Conservation (phyloP, 1,139 yeast species). For the Kodamaea fungicola region DNA sequence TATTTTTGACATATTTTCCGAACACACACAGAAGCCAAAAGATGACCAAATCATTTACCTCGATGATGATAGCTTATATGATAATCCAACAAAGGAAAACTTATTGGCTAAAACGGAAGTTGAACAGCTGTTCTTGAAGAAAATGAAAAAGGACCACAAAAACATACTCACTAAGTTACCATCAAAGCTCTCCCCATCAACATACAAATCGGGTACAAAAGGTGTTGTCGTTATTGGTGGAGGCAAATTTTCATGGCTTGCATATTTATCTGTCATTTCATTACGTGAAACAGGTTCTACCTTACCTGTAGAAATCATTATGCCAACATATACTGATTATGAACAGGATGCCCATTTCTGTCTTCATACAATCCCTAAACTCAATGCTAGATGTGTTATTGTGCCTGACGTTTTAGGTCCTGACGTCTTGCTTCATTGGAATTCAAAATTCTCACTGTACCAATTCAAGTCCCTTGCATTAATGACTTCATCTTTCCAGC, state of each 20-base stretch:
- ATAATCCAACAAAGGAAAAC: slow-evolving; percentile 15
- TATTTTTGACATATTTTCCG: slow-evolving; percentile 14
- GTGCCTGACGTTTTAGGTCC: slow-evolving; percentile 37
- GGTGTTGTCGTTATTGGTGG: slow-evolving; percentile 43
- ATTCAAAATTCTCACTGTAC: slow-evolving; percentile 25
- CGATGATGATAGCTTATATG: slow-evolving; percentile 9
- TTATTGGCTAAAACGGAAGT: slow-evolving; percentile 30
- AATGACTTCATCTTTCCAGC: slow-evolving; percentile 39
- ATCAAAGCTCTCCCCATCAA: slow-evolving; percentile 17
- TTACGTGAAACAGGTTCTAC: slow-evolving; percentile 34
- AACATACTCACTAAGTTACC: slow-evolving; percentile 25
- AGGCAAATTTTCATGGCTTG: slow-evolving; percentile 36
- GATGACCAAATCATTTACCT: slow-evolving; percentile 16
- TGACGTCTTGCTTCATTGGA: slow-evolving; percentile 31
- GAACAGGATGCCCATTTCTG: slow-evolving; percentile 16
- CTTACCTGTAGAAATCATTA: slow-evolving; percentile 36
- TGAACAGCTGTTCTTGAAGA: slow-evolving; percentile 19
- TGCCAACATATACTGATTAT: slow-evolving; percentile 33
- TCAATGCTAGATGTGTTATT: slow-evolving; percentile 17
- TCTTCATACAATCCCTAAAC: slow-evolving; percentile 11
- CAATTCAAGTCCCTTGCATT: slow-evolving; percentile 43
- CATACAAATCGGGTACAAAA: slow-evolving; percentile 23
- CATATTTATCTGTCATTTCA: slow-evolving; percentile 32
- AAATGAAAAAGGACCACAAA: slow-evolving; percentile 24
- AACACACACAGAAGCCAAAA: slow-evolving; percentile 4